These are phyloP conservation scores for Microsporum ferrugineum DNA, from an alignment of 2,329 filamentous ascomycete species.

Conservation along the genomic window DNA sequence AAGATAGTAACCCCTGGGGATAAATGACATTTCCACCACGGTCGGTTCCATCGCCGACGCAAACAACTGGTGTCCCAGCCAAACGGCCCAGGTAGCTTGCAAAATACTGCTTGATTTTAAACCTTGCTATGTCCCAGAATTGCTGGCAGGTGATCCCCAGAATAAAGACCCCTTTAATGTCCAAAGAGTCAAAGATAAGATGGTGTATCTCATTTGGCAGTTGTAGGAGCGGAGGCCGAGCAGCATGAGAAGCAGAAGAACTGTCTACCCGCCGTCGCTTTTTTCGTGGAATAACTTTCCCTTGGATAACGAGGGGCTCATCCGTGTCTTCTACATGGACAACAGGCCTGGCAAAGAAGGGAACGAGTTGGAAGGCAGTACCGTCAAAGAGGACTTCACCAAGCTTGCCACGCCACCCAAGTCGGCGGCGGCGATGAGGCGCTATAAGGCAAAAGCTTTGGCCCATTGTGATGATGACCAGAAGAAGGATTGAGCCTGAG, in stretches of 20 bases:
- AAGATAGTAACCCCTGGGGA: constrained; percentile 15
- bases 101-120: constrained; percentile 15
- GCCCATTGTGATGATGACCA: not conserved
- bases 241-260: not conserved
- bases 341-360: constrained; percentile 14
- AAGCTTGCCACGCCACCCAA: constrained; percentile 10
- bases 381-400: constrained; percentile 13
- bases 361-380: constrained; percentile 13
- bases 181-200: constrained; percentile 12
- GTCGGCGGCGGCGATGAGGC: constrained; percentile 5
- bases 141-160: constrained; percentile 15
- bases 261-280: not conserved
- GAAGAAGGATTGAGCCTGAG: too few relatives aligned
- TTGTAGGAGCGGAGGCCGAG: constrained; percentile 5
- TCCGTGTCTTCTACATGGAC: constrained; percentile 4
- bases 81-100: constrained; percentile 17
- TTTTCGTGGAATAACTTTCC: not conserved
- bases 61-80: constrained; percentile 23
- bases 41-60: constrained; percentile 15
- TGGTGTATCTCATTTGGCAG: constrained; percentile 13
- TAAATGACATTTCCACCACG: constrained; percentile 10
- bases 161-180: constrained; percentile 12
- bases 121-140: constrained; percentile 12
- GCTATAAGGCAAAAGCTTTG: constrained; percentile 6
- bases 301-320: not conserved